A percentile compares a stretch with the other conserved stretches of the same genome.
phyloP scores from a whole-genome alignment of 148 eudicot species.

The Beta vulgaris region DNA sequence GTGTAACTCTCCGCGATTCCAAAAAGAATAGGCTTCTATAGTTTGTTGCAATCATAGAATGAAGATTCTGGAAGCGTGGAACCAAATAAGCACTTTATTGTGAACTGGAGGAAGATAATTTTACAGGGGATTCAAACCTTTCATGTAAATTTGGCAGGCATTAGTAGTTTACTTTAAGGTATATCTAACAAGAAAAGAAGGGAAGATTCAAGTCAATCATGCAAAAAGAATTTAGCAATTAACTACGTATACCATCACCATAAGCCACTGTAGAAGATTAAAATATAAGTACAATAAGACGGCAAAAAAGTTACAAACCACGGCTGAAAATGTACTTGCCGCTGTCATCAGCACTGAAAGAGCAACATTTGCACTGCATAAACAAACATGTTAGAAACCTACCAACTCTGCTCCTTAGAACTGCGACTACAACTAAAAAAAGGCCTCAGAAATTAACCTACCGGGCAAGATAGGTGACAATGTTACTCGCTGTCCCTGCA shows the following conservation, averaged over 20 bases:
- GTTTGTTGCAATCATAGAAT: background rate
- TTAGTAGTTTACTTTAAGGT: background rate
- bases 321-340: constrained; percentile 77
- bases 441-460: constrained; percentile 23
- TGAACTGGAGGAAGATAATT: too few species aligned
- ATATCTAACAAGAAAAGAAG: background rate
- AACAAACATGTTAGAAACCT: constrained; percentile 10
- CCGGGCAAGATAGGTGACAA: constrained; percentile 87
- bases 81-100: background rate
- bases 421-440: background rate
- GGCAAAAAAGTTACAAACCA: constrained; percentile 51
- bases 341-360: constrained; percentile 91
- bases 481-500: constrained; percentile 90
- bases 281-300: background rate
- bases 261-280: background rate
- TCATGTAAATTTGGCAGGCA: background rate
- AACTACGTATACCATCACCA: background rate
- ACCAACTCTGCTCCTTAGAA: background rate
- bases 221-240: background rate
- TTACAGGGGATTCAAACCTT: background rate
- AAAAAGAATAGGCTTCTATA: background rate
- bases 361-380: constrained; percentile 82
- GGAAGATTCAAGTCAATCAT: background rate
- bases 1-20: background rate
- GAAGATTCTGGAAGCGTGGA: background rate